Conservation (phyloP, 179 eudicot species). For the Beta corolliflora region DNA sequence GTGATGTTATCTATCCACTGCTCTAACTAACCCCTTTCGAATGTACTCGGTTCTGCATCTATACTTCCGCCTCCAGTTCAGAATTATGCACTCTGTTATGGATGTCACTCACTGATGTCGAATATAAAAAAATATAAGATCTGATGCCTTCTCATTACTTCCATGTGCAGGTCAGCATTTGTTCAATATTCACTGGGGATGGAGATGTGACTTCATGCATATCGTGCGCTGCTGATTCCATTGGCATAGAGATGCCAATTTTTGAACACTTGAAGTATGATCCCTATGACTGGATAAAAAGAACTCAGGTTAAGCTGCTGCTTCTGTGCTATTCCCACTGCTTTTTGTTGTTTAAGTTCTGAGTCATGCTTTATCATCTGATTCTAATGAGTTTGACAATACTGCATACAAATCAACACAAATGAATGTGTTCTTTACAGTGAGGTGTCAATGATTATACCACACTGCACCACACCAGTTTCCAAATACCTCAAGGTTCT, state of each 20-base stretch:
- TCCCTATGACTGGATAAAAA: slow-evolving; percentile 85
- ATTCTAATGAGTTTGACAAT: not conserved
- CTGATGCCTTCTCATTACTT: slow-evolving; percentile 7
- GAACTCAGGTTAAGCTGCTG: slow-evolving; percentile 62
- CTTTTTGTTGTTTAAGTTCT: not conserved
- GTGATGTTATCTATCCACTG: not conserved
- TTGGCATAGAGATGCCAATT: slow-evolving; percentile 73
- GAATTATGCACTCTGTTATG: not conserved
- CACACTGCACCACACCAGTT: not conserved
- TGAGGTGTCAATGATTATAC: not conserved
- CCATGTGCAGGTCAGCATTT: slow-evolving; percentile 64
- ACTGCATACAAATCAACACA: not conserved
- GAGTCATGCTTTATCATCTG: not conserved
- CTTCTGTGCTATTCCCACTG: slow-evolving; percentile 5
- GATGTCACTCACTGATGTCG: not conserved
- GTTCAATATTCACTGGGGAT: slow-evolving; percentile 62
- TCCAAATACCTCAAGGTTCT: not conserved
- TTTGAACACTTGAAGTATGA: slow-evolving; percentile 64
- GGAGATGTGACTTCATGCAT: slow-evolving; percentile 69
- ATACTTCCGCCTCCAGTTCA: not conserved
- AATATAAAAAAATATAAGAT: not conserved
- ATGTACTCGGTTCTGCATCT: not conserved
- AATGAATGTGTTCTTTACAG: not conserved
- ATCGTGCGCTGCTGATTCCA: slow-evolving; percentile 73
- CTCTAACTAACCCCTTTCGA: not conserved